A percentile compares a stretch with the other conserved stretches of the same genome.
phyloP scores from a whole-genome alignment of 352 stramenopile species.

The Plasmopara halstedii region DNA sequence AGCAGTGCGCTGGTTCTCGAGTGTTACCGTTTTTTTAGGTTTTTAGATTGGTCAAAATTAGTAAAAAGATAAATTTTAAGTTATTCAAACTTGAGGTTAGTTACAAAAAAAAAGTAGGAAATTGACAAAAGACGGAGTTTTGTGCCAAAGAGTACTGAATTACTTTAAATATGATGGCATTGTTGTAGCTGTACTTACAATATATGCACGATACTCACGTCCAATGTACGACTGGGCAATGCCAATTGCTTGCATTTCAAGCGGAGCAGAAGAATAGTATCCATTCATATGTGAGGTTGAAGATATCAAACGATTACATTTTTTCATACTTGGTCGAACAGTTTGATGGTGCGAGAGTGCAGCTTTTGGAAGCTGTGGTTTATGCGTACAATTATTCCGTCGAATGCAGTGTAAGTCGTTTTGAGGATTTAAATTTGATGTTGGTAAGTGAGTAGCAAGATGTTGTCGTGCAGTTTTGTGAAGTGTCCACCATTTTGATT shows the following conservation, averaged over 20 bases:
- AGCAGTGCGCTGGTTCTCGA: no score
- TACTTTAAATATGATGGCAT: slow-evolving; percentile 33
- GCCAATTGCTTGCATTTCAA: slow-evolving; percentile 17
- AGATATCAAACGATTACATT: slow-evolving; percentile 1
- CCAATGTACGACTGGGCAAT: slow-evolving; percentile 53
- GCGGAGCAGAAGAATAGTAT: slow-evolving; percentile 7
- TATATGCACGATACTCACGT: slow-evolving; percentile 44
- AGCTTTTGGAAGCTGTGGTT: slow-evolving; percentile 14
- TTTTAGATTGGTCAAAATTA: no score
- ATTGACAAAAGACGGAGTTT: no score
- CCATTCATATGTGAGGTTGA: slow-evolving; percentile 2
- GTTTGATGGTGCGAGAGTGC: slow-evolving; percentile 2
- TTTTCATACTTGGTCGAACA: neutral
- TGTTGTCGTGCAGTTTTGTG: slow-evolving; percentile 29
- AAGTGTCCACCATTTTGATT: slow-evolving; percentile 41
- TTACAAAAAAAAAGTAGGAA: no score
- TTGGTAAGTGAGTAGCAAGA: slow-evolving; percentile 21
- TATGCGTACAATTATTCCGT: slow-evolving; percentile 20
- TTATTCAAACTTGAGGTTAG: no score
- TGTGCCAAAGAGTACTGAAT: no score
- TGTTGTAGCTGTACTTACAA: slow-evolving; percentile 25
- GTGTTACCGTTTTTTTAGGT: no score
- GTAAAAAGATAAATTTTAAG: no score
- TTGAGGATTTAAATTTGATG: neutral
- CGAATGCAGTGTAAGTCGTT: slow-evolving; percentile 8